phyloP scores from a whole-genome alignment of 2,329 filamentous ascomycete genomes.

The Ascochyta fabae region DNA sequence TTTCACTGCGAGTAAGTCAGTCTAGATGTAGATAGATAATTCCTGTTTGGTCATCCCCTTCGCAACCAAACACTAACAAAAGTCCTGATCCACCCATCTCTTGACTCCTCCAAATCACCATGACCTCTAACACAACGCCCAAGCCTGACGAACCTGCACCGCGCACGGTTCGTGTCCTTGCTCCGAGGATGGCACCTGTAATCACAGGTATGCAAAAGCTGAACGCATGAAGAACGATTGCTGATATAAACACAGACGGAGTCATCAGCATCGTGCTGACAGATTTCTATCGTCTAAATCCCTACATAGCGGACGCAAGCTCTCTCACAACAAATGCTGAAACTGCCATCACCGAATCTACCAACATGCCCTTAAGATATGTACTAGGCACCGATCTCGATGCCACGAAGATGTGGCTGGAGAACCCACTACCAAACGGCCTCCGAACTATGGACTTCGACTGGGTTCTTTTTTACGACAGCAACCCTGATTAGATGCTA shows the following conservation, averaged over 20 bases:
- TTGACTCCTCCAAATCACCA: neutral
- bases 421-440: neutral
- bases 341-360: neutral
- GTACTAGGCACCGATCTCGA: neutral
- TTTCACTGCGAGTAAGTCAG: neutral
- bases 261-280: neutral
- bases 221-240: neutral
- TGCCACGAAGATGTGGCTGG: neutral
- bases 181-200: neutral
- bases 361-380: neutral
- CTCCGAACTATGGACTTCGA: neutral
- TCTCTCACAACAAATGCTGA: neutral
- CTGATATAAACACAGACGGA: neutral
- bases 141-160: neutral
- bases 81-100: neutral
- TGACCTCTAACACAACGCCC: no score
- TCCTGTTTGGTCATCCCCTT: neutral
- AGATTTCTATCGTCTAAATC: neutral
- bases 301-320: neutral
- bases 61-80: neutral
- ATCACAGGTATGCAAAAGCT: neutral
- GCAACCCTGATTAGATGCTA: slow-evolving; percentile 5
- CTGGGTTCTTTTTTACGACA: slow-evolving; percentile 2
- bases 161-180: neutral
- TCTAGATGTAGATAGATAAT: neutral